Evolutionary conservation across 768 basidiomycete species (phyloP), one percentile per base, ranked within the genome.

Genomic region (Kwoniella europaea): DNA sequence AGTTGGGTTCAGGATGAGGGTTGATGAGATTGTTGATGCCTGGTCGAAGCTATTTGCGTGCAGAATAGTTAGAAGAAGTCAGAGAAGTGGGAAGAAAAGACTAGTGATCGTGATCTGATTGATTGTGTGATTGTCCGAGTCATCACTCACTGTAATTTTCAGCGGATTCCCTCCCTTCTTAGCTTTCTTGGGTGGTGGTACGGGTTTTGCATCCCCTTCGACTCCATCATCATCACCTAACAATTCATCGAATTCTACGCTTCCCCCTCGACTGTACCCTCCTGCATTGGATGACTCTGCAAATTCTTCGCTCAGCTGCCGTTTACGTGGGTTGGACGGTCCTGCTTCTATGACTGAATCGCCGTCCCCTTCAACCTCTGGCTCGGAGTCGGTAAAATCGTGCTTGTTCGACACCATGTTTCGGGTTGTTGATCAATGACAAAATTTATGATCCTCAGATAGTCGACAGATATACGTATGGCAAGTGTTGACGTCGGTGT

Each of bases 301-400:
- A n/a, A 12, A 6, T 9, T n/a, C 59, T 9, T 61, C 59, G 22
- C 59, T 61, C 0, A 61, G 43, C 29, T 46, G 58, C 24, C 59
- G 27, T 62, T 46, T 57, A 18, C 65, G 29, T 9, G 58, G 41
- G 29, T 50, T 44, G 24, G 44, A 42, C 10, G 46, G 54, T 22
- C 67, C 50, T 10, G 59, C 67, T 60, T 46, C 65, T 13, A 61
- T 27, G 27, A 27, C 59, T 24, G 67, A 61, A 18, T 27, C 53
- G 13, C 20, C 43, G 43, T 20, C 58, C 20, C 13, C 50, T 20
- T 70, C 71, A 50, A 13, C 13, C 44, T 73, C 74, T 3, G 46
- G 67, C 54, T 78, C 76, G 13, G 76, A 75, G 41, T 78, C 76
- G 24, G 76, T 75, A 57, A 73, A 78, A 69, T 78, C 76, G 57